A percentile compares a stretch with the other conserved stretches of the same genome.
Conservation (phyloP, 495 filamentous ascomycete species). For the Hypoxylon trugodes region DNA sequence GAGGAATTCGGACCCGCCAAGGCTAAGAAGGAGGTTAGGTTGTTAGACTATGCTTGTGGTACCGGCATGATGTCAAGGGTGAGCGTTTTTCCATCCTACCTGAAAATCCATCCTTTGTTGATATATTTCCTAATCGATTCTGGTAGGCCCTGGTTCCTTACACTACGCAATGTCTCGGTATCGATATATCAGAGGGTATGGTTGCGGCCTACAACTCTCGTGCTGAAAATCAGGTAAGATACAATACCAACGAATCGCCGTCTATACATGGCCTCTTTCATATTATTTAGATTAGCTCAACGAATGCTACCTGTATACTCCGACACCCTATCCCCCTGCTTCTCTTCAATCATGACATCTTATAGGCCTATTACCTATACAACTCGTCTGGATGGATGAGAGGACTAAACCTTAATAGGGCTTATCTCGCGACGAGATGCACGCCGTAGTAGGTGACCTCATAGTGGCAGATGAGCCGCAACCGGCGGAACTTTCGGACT, state of each 20-base stretch:
- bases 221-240: conserved; percentile 55
- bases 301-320: neutral
- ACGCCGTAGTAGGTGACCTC: conserved; percentile 68
- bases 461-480: conserved; percentile 49
- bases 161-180: conserved; percentile 66
- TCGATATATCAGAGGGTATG: conserved; percentile 76
- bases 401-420: conserved; percentile 47
- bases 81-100: conserved; percentile 18
- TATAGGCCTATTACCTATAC: neutral
- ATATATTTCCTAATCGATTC: conserved; percentile 15
- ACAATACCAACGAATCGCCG: neutral
- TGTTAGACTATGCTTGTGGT: conserved; percentile 82
- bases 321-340: too few relatives aligned
- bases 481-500: conserved; percentile 48
- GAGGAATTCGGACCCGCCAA: neutral
- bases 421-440: conserved; percentile 58
- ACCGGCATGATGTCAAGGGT: conserved; percentile 69
- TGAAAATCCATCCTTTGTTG: neutral
- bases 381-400: neutral
- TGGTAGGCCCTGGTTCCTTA: conserved; percentile 66
- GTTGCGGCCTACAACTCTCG: conserved; percentile 63
- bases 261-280: neutral
- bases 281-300: neutral
- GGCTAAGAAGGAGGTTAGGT: conserved; percentile 57
- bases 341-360: neutral